These are phyloP conservation scores for Retiboletus flavoniger DNA, from an alignment of 1,284 basidiomycete genomes.

Conservation along the genomic window DNA sequence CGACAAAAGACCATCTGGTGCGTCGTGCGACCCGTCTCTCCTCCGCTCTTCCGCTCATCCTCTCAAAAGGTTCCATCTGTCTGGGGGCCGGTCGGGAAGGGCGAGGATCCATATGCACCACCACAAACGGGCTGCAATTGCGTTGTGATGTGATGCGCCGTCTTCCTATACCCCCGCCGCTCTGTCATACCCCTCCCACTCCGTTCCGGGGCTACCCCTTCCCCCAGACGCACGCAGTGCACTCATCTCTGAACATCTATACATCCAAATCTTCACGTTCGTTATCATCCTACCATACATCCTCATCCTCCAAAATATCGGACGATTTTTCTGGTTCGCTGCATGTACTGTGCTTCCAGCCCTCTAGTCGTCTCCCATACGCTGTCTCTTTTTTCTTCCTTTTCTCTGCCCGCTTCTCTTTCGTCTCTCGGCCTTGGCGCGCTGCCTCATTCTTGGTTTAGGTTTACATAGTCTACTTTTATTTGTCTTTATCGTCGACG, in stretches of 20 bases:
- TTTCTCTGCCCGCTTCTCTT: neutral
- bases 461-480: constrained; percentile 25
- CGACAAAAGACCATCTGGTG: constrained; percentile 72
- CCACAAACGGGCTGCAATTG: constrained; percentile 38
- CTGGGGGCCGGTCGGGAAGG: constrained; percentile 90
- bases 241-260: constrained; percentile 20
- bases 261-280: constrained; percentile 26
- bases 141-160: constrained; percentile 34
- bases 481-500: constrained; percentile 36
- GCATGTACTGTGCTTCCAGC: constrained; percentile 25
- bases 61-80: constrained; percentile 73
- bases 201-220: constrained; percentile 1
- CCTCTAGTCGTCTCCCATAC: constrained; percentile 8
- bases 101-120: constrained; percentile 86
- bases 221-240: constrained; percentile 16
- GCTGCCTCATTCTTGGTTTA: constrained; percentile 26
- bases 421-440: neutral
- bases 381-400: constrained; percentile 7
- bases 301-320: constrained; percentile 26
- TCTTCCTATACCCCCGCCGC: constrained; percentile 31
- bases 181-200: constrained; percentile 30
- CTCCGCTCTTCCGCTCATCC: neutral
- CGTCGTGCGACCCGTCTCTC: constrained; percentile 23
- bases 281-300: constrained; percentile 31
- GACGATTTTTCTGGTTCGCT: constrained; percentile 28